phyloP scores from a whole-genome alignment of 495 filamentous ascomycete genomes.

The Podospora fimiseda region DNA sequence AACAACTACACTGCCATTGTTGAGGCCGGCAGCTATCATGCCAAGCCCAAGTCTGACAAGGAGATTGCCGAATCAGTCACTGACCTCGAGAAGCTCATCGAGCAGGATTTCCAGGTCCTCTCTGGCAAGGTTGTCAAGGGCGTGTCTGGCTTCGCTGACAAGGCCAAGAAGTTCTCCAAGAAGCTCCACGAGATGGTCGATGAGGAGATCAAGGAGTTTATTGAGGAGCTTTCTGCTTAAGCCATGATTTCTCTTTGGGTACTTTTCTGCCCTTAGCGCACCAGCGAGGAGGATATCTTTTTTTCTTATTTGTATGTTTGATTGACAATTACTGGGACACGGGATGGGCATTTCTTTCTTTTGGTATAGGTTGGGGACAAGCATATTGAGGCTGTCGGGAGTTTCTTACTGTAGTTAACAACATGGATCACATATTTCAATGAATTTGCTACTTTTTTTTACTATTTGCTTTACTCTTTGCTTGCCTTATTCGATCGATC shows the following conservation, averaged over 20 bases:
- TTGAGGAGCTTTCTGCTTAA: constrained; percentile 52
- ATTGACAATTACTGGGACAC: constrained; percentile 14
- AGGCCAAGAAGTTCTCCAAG: constrained; percentile 44
- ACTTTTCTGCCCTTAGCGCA: background rate
- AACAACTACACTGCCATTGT: constrained; percentile 86
- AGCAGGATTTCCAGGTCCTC: constrained; percentile 50
- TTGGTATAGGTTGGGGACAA: constrained; percentile 21
- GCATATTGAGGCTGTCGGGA: constrained; percentile 20
- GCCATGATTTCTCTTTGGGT: constrained; percentile 1
- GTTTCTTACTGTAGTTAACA: constrained; percentile 38
- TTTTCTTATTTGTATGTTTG: constrained; percentile 10
- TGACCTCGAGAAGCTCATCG: constrained; percentile 56
- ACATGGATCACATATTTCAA: constrained; percentile 14
- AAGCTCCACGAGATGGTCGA: constrained; percentile 52
- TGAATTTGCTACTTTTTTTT: too few relatives aligned
- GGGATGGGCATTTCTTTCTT: constrained; percentile 18
- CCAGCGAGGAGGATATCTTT: constrained; percentile 11
- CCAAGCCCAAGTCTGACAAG: constrained; percentile 29
- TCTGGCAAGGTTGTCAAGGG: constrained; percentile 48
- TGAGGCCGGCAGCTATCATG: constrained; percentile 55
- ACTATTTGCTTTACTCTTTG: too few relatives aligned
- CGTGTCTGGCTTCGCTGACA: constrained; percentile 37
- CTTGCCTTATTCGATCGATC: too few relatives aligned
- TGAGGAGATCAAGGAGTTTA: constrained; percentile 62
- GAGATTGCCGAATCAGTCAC: constrained; percentile 28